Evolutionary conservation across 1,284 basidiomycete genomes (phyloP).

Genomic region (Microbotryum violaceum): DNA sequence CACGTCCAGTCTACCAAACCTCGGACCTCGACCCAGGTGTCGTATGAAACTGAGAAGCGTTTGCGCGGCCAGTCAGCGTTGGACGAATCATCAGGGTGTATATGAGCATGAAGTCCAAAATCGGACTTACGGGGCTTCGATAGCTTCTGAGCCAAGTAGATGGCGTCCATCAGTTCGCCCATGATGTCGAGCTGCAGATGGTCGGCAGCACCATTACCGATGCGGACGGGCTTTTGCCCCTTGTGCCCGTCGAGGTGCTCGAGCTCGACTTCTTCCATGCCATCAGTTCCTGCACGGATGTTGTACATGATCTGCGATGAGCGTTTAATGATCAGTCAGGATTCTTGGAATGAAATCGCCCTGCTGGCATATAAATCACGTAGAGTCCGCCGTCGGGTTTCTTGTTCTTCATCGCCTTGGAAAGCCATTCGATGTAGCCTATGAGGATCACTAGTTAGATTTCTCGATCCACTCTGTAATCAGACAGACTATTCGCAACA

Average conservation of each 20-base stretch:
- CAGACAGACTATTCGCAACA: background rate
- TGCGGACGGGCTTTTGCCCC: constrained; percentile 48
- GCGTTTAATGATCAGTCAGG: background rate
- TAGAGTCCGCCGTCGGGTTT: constrained; percentile 72
- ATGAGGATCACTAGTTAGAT: constrained; percentile 25
- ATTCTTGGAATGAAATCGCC: no score
- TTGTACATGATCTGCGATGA: constrained; percentile 51
- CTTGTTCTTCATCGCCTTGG: constrained; percentile 18
- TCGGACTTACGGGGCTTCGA: constrained; percentile 44
- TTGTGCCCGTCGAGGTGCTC: constrained; percentile 35
- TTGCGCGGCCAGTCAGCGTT: background rate
- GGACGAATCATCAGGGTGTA: background rate
- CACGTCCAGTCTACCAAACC: constrained; percentile 43
- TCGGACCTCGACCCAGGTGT: constrained; percentile 44
- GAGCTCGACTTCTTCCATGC: constrained; percentile 27
- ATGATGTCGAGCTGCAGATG: constrained; percentile 88
- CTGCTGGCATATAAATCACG: constrained; percentile 23
- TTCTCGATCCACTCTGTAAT: constrained; percentile 10
- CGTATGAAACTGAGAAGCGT: constrained; percentile 17
- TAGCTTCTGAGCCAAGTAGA: constrained; percentile 81
- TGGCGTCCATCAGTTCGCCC: constrained; percentile 75
- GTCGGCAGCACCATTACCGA: constrained; percentile 50
- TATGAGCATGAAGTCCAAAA: background rate
- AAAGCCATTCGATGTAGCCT: constrained; percentile 65
- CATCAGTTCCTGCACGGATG: constrained; percentile 65